Evolutionary conservation across 1,284 basidiomycete genomes (phyloP).

Genomic region (Trametes pubescens): DNA sequence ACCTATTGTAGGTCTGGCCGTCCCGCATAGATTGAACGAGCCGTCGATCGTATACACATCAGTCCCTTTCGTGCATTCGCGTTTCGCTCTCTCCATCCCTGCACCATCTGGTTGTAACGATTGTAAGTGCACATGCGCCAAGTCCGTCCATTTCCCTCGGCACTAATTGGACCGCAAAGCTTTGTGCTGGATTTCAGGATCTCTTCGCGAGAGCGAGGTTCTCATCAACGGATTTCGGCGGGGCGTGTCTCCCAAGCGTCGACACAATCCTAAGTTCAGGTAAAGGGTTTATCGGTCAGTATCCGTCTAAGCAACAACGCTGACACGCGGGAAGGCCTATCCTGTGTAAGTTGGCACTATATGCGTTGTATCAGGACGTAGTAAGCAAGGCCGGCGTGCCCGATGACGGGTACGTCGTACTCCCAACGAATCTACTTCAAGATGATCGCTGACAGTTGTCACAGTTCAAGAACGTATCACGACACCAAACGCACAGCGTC

Average conservation of each 20-base stretch:
- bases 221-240: slow-evolving; percentile 81
- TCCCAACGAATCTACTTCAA: no score
- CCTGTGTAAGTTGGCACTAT: slow-evolving; percentile 44
- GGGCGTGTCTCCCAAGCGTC: slow-evolving; percentile 76
- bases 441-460: neutral
- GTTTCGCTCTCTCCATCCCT: slow-evolving; percentile 45
- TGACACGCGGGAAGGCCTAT: slow-evolving; percentile 37
- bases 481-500: slow-evolving; percentile 31
- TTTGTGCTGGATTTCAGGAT: slow-evolving; percentile 72
- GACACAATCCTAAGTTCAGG: slow-evolving; percentile 68
- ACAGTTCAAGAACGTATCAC: slow-evolving; percentile 34
- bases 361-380: slow-evolving; percentile 33
- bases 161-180: slow-evolving; percentile 49
- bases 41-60: slow-evolving; percentile 67
- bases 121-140: slow-evolving; percentile 49
- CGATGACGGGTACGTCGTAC: neutral
- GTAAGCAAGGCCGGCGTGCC: slow-evolving; percentile 5
- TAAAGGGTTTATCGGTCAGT: slow-evolving; percentile 39
- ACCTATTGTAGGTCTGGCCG: slow-evolving; percentile 1
- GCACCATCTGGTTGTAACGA: slow-evolving; percentile 65
- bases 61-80: slow-evolving; percentile 67
- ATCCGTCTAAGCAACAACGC: neutral
- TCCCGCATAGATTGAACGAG: slow-evolving; percentile 51
- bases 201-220: slow-evolving; percentile 56
- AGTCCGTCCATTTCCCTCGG: neutral